Conservation (phyloP, 768 basidiomycete species). For the Pisolithus marmoratus region DNA sequence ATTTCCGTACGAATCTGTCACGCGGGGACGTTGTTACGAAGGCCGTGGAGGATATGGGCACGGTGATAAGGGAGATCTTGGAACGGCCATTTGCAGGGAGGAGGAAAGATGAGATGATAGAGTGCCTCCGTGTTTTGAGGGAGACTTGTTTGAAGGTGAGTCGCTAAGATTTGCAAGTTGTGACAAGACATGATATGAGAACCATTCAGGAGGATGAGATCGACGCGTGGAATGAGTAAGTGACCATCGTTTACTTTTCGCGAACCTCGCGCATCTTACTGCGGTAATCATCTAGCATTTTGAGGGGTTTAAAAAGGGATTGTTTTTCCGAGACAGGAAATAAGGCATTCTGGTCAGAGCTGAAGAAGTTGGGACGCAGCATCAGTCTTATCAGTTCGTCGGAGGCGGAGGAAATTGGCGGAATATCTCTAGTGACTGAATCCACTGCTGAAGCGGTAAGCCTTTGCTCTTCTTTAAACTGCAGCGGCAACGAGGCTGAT, state of each 20-base stretch:
- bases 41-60: constrained; percentile 75
- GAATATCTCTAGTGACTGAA: constrained; percentile 52
- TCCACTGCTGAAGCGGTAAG: constrained; percentile 49
- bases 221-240: constrained; percentile 73
- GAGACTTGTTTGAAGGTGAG: constrained; percentile 58
- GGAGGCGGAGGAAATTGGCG: constrained; percentile 59
- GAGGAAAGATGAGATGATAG: constrained; percentile 63
- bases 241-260: constrained; percentile 5
- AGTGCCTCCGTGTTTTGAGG: constrained; percentile 67
- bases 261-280: background rate
- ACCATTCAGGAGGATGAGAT: constrained; percentile 68
- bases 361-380: constrained; percentile 44
- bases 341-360: constrained; percentile 57
- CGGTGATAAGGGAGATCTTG: constrained; percentile 66
- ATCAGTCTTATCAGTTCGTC: constrained; percentile 56
- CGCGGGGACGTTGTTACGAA: constrained; percentile 79
- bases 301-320: constrained; percentile 49
- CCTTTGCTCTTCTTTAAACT: background rate
- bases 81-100: constrained; percentile 64
- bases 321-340: constrained; percentile 57
- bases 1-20: constrained; percentile 67
- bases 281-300: constrained; percentile 41
- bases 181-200: background rate
- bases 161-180: background rate
- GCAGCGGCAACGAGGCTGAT: background rate